Evolutionary conservation across 192 early-diverging fungal genomes (phyloP), one percentile per base, ranked within the genome.

Genomic region (Mortierella antarctica): DNA sequence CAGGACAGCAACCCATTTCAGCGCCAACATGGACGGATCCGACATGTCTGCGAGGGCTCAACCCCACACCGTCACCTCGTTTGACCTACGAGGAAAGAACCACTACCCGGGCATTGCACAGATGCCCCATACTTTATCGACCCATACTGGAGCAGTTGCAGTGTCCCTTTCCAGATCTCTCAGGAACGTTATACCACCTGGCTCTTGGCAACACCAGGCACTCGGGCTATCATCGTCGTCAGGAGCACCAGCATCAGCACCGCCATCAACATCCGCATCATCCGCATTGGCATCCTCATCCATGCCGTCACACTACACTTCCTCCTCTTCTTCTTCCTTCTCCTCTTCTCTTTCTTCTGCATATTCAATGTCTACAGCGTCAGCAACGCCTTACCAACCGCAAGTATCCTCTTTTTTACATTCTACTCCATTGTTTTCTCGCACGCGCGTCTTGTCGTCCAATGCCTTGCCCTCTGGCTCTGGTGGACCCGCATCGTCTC

Each of bases 31-130:
- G 46, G 4, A 50, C 46, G 42, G 18, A 49, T 3, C 7, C 42
- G n/a, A 6, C 62, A 58, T 64, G 53, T 18, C 4, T 11, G 65
- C 11, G 67, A 56, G 66, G 64, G 69, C 69, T 48, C 66, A 57
- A n/a, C 65, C 61, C 12, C 67, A 59, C 17, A n/a, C 65, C 46
- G 31, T 69, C 17, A 44, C 47, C n/a, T 40, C 66, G 5, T 60
- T 65, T 46, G 74, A 78, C 42, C 45, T 50, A 4, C 31, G 31
- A 31, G 31, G 31, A 31, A 70, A 68, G 51, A 44, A 31, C 2
- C 58, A 42, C 12, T 76, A 76, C 61, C 74, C 74, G n/a, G 74
- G 74, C 14, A 76, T 76, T 42, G 74, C 74, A 14, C 61, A 69
- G 50, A 44, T 76, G 15, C 66, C 59, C 6, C 67, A 69, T 18